Evolutionary conservation across 176 grass and related monocot genomes (phyloP), one percentile per base, ranked within the genome.

Genomic region (Aegilops sharonensis): DNA sequence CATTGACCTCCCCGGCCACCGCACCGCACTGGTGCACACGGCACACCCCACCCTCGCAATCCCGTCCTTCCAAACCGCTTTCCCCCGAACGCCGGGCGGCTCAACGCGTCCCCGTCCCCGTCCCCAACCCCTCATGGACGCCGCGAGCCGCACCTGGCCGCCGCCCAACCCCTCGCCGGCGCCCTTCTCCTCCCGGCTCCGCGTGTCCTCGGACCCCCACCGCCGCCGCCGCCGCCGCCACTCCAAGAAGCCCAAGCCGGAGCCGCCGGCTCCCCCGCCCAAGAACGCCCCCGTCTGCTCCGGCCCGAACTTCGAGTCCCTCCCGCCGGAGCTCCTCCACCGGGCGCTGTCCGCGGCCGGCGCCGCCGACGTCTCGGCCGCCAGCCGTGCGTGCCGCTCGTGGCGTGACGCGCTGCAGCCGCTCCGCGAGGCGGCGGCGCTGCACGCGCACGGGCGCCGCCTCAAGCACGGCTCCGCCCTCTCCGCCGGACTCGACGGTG

Each of bases 381-480:
- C 89, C 73, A 94, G 90, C 87, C 70, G 75, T 5, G 67, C 82
- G 78, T 94, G 92, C 85, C 89, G 73, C 11, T 72, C 89, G n/a
- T 94, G 92, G 92, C 59, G 92, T n/a, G 86, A 92, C 31, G 89
- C 92, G 78, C 90, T 94, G 81, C 87, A 79, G 85, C 90, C 87
- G 32, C 82, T 94, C 66, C 90, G 93, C n/a, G 82, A 94, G 90
- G 93, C 90, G 14, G 80, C 90, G 52, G 87, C 86, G 78, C 52
- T 94, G 75, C 87, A 90, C 78, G 85, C 85, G 66, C 59, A 81
- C 72, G 93, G 92, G 4, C 86, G 90, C 14, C 77, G 87, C 78
- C 48, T 86, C 81, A 92, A 90, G 85, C 93, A 92, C 85, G 82
- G 72, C 13, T 11, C 64, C 17, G 45, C 75, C 4, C 18, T 1